Base-by-base conservation (phyloP, 345 rosid species). In the Orychophragmus violaceus region DNA sequence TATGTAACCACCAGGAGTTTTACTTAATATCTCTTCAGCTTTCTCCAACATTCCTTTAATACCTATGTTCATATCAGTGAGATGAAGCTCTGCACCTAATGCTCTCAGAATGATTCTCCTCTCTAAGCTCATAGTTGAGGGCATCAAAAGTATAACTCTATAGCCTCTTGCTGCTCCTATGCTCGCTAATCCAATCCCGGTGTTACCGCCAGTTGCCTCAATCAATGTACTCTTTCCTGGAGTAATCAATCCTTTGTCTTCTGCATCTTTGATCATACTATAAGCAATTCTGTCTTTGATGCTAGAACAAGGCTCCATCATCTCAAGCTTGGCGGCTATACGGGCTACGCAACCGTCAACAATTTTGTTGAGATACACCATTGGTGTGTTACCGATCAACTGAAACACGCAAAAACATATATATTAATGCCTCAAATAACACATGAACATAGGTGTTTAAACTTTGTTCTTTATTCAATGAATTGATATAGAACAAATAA, bases 191-290 rank as follows among this genome's bases (percentile, higher is more conserved):
- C 87, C 89, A 36, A 89, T 91, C 69, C 96, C 93, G 0, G 92
- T 85, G 70, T 89, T 87, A 8, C 98, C 95, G 18, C 88, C 72
- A 11, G 95, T 92, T 30, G 75, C 60, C 75, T 88, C 93, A 24
- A 83, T 62, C 17, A 79, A 68, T 35, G 84, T 65, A 45, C 87
- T 84, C 92, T 87, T 78, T 50, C 86, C 89, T 0, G 91, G 85
- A 12, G 76, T 74, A 32, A 85, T 88, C 51, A 85, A 63, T 35
- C 87, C 89, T 77, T 70, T 82, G 1, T 82, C 89, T 78, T 88
- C 91, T 5, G 91, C 95, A 64, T 84, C 89, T 73, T 81, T 81
- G 74, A 87, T 84, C 91, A 85, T 88, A 59, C 85, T 76, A 57
- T 78, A 72, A 0, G 80, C 91, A 8, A 80, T 82, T 63, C 91